Base-by-base conservation (phyloP, 176 grass and related monocot genomes). In the Panicum miliaceum region DNA sequence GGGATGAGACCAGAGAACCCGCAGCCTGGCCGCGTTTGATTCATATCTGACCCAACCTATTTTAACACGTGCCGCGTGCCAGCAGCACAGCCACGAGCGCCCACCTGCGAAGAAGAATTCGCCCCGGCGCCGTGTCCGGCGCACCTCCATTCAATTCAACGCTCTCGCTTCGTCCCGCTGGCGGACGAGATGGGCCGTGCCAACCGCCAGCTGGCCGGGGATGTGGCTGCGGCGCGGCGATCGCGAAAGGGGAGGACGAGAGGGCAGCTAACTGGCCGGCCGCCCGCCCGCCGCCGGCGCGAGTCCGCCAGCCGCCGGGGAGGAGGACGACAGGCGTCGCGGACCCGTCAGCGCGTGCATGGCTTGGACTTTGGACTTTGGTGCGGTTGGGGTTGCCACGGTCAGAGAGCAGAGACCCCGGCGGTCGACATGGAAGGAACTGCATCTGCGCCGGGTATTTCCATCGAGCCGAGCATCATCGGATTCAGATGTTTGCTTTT, bases 51-150 rank as follows among this genome's bases (percentile, higher is more conserved):
- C 7, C 18, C 13, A 23, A 9, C 26, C 29, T 71, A 1, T 87
- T 82, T 82, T 68, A 82, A 69, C 79, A 87, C 85, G 79, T 87
- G 85, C 61, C 41, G 5, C 85, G 79, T 87, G 85, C 61, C 41
- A 3, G 62, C 48, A 82, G 76, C 60, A 75, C 12, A 52, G 16
- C 37, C 62, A 50, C 23, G 8, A 3, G 23, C 22, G 29, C 4
- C 20, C 0, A 10, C 19, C 3, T 16, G 37, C 16, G 68, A 0
- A 19, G n/a, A 25, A 16, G 3, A 1, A 4, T 45, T 6, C 4
- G 1, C 12, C 3, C 4, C 43, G 69, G 12, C 25, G 42, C n/a
- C n/a, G 67, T 46, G 66, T 22, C 35, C 23, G 14, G 13, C 38
- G 57, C 38, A 14, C 3, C 8, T 0, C 68, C 77, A 0, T 64